These are phyloP conservation scores for Phylloporus rhodoxanthus DNA, from an alignment of 768 basidiomycete genomes.

Conservation along the genomic window DNA sequence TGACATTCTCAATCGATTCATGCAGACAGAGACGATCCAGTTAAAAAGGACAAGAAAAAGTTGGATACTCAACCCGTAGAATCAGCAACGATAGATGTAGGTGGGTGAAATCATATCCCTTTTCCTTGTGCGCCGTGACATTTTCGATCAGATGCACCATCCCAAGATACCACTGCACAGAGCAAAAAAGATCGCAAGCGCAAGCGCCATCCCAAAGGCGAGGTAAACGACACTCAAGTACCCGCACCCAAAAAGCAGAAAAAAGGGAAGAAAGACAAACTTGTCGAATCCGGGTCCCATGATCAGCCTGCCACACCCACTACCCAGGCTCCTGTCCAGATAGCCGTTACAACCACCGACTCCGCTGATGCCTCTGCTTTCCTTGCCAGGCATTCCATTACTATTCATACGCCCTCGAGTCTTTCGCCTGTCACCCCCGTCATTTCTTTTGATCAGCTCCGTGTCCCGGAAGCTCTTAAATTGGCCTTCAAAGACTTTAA, in stretches of 20 bases:
- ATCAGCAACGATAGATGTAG: neutral
- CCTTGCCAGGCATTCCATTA: constrained; percentile 67
- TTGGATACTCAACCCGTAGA: neutral
- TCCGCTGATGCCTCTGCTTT: constrained; percentile 51
- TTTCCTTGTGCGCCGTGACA: neutral
- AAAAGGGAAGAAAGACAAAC: constrained; percentile 20
- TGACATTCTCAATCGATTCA: neutral
- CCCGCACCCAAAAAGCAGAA: constrained; percentile 23
- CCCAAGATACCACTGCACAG: constrained; percentile 5
- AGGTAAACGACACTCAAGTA: constrained; percentile 2
- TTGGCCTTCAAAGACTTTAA: constrained; percentile 65
- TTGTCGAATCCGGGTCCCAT: neutral
- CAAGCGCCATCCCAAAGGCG: constrained; percentile 12
- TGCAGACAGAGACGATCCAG: neutral
- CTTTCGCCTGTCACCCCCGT: constrained; percentile 54
- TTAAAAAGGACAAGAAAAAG: neutral
- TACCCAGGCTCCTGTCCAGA: constrained; percentile 7
- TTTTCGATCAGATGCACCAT: neutral
- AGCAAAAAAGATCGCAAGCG: constrained; percentile 24
- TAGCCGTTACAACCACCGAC: constrained; percentile 8
- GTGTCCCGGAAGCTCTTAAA: constrained; percentile 57
- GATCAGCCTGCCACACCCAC: constrained; percentile 6
- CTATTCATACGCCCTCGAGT: constrained; percentile 52
- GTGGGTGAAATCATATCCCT: neutral
- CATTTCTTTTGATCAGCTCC: constrained; percentile 68